These are phyloP conservation scores for Notholithocarpus densiflorus DNA, from an alignment of 306 rosid species.

Conservation along the genomic window DNA sequence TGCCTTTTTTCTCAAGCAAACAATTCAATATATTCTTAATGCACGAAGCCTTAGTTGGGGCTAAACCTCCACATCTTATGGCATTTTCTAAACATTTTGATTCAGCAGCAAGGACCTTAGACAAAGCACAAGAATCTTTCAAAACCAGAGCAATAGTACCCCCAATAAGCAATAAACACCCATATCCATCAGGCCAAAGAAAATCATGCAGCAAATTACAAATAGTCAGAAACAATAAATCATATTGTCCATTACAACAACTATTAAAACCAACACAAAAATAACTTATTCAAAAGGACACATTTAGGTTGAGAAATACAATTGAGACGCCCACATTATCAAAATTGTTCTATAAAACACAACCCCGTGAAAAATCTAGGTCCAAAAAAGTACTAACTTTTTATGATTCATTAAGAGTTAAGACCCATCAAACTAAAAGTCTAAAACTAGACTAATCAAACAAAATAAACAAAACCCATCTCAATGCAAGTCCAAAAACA, in stretches of 20 bases:
- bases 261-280: not conserved
- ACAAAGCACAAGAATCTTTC: conserved; percentile 10
- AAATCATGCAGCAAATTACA: not conserved
- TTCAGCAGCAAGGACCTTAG: conserved; percentile 67
- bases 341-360: no score
- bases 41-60: conserved; percentile 73
- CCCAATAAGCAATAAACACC: not conserved
- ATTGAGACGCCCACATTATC: no score
- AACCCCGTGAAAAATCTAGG: no score
- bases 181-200: not conserved
- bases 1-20: conserved; percentile 67
- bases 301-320: no score
- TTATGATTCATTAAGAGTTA: not conserved
- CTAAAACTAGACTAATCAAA: not conserved
- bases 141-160: not conserved
- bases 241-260: not conserved
- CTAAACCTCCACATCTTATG: conserved; percentile 87
- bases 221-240: not conserved
- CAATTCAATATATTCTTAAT: conserved; percentile 63
- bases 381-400: not conserved
- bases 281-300: not conserved
- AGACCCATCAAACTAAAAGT: not conserved
- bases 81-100: conserved; percentile 61
- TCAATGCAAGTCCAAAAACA: not conserved
- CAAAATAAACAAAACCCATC: not conserved